Evolutionary conservation across 306 rosid genomes (phyloP).

Genomic region (Trifolium dubium): DNA sequence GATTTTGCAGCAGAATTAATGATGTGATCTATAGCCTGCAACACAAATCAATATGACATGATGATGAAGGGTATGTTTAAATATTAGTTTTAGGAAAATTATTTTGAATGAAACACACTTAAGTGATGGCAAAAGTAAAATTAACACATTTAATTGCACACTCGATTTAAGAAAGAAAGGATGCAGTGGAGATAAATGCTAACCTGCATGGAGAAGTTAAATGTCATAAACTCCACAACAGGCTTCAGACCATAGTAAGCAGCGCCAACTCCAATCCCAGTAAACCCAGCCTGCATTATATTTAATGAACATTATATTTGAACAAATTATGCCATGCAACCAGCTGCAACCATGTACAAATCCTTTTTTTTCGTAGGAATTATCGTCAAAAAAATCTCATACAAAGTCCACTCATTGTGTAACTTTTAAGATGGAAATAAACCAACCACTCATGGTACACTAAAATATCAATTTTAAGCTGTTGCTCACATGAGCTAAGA

Average conservation of each 20-base stretch:
- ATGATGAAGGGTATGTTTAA: background rate
- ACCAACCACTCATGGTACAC: background rate
- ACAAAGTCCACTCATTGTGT: background rate
- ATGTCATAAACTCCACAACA: conserved; percentile 94
- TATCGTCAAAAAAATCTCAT: conserved; percentile 1
- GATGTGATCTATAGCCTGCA: conserved; percentile 96
- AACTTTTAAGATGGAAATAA: conserved; percentile 26
- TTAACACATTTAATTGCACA: background rate
- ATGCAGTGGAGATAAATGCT: conserved; percentile 34
- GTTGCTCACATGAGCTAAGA: background rate
- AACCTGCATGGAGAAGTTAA: conserved; percentile 99
- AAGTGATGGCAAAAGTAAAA: background rate
- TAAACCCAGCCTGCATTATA: conserved; percentile 89
- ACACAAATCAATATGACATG: conserved; percentile 28
- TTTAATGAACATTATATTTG: conserved; percentile 34
- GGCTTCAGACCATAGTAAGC: conserved; percentile 95
- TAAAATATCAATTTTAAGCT: background rate
- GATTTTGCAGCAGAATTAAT: conserved; percentile 98
- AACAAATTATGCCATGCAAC: conserved; percentile 36
- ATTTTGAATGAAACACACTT: background rate
- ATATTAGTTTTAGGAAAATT: background rate
- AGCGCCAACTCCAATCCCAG: conserved; percentile 99
- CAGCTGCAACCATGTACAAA: conserved; percentile 19
- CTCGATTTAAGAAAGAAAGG: conserved; percentile 17
- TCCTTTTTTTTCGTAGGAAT: conserved; percentile 1